Percentiles rank a stretch among this genome's conserved stretches.
Evolutionary conservation across 331 rosid genomes (phyloP).

Genomic region (Arachis monticola): DNA sequence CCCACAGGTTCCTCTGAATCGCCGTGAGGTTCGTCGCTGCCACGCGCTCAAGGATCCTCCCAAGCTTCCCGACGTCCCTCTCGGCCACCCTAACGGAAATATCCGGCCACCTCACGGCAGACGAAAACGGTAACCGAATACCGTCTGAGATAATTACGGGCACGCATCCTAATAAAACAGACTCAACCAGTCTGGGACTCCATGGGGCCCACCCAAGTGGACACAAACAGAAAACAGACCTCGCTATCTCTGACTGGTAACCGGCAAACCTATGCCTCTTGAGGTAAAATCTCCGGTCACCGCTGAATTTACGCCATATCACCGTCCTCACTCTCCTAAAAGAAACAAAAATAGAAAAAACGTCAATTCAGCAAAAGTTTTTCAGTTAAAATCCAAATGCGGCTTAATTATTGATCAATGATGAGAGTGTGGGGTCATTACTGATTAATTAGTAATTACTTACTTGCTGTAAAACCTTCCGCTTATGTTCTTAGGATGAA

Average conservation of each 20-base stretch:
- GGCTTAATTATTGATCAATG: not conserved
- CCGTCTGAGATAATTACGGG: constrained; percentile 78
- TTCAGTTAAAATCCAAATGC: not conserved
- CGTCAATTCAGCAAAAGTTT: not conserved
- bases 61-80: constrained; percentile 61
- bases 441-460: not conserved
- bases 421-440: constrained; percentile 5
- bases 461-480: constrained; percentile 92
- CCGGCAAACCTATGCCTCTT: constrained; percentile 64
- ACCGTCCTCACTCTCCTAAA: constrained; percentile 63
- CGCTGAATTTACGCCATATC: constrained; percentile 62
- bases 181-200: constrained; percentile 82
- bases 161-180: constrained; percentile 70
- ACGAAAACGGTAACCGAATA: constrained; percentile 61
- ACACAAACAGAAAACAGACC: constrained; percentile 73
- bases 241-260: constrained; percentile 68
- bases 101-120: constrained; percentile 64
- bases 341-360: not conserved
- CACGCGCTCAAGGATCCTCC: constrained; percentile 62
- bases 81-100: constrained; percentile 71
- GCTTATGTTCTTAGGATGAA: constrained; percentile 76
- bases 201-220: constrained; percentile 92
- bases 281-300: constrained; percentile 63
- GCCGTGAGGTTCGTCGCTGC: constrained; percentile 58
- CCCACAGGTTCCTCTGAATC: constrained; percentile 64